These are phyloP conservation scores for Epicoccum nigrum DNA, from an alignment of 2,329 filamentous ascomycete genomes.

Conservation along the genomic window DNA sequence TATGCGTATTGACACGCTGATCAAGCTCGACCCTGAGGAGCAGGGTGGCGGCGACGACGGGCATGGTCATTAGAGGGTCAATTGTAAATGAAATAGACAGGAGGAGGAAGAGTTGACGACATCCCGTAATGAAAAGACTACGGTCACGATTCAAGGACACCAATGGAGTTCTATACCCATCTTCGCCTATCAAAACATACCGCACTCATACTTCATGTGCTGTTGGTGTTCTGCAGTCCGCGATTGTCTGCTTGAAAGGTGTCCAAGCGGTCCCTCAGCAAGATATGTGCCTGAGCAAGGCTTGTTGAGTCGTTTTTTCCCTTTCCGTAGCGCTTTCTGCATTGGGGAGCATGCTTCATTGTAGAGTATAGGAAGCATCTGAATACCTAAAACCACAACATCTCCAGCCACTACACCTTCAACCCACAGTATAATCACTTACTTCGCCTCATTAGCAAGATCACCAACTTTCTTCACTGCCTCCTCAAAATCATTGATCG, in stretches of 20 bases:
- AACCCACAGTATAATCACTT: too few relatives aligned
- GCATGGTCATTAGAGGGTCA: slow-evolving; percentile 71
- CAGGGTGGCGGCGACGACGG: slow-evolving; percentile 77
- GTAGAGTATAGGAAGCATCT: too few relatives aligned
- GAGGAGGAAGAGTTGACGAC: slow-evolving; percentile 14
- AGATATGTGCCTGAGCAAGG: too few relatives aligned
- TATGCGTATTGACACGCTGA: slow-evolving; percentile 98
- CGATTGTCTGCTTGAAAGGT: too few relatives aligned
- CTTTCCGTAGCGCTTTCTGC: too few relatives aligned
- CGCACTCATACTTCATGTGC: background rate
- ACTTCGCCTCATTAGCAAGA: slow-evolving; percentile 27
- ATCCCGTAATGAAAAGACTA: slow-evolving; percentile 18
- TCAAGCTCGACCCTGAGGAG: slow-evolving; percentile 94
- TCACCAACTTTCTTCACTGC: slow-evolving; percentile 54
- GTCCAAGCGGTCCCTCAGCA: too few relatives aligned
- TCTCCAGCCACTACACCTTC: too few relatives aligned
- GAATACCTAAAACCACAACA: too few relatives aligned
- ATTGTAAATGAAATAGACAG: slow-evolving; percentile 8
- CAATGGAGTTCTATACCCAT: slow-evolving; percentile 19
- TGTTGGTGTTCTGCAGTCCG: too few relatives aligned
- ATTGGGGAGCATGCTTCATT: too few relatives aligned
- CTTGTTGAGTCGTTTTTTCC: too few relatives aligned
- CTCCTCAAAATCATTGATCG: slow-evolving; percentile 77
- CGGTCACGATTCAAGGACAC: slow-evolving; percentile 17
- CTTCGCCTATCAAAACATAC: background rate